Evolutionary conservation across 495 filamentous ascomycete genomes (phyloP), one percentile per base, ranked within the genome.

Genomic region (Amphirosellinia nigrospora): DNA sequence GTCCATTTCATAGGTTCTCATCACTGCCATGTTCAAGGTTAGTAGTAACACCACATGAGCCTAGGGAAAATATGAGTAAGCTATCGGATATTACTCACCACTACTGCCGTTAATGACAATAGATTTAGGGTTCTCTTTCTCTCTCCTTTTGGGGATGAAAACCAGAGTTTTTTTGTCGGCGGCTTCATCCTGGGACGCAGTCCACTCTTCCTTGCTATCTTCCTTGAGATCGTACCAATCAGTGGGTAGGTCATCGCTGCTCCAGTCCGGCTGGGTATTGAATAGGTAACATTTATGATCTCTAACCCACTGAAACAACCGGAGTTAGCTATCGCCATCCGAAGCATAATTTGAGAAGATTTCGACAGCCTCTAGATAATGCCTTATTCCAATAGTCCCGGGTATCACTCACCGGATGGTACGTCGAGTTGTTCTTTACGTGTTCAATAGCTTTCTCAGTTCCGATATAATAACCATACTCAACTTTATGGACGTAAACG

Each of bases 1-100:
- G 52, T 90, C 84, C 50, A 81, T 79, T 61, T 85, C 81, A 23
- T 85, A 88, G 58, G 89, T 88, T 58, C 89, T 88, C 41, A 93
- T 76, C 71, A 93, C 80, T 26, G 23, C 13, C 30, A 26, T 15
- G 46, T 38, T 13, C 15, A 28, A 16, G 8, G 38, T 70, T 70
- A 63, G 46, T 38, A 1, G 3, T 38, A 1, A 7, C 13, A 48
- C 5, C 39, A 21, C 43, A 50, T 34, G 3, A 7, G 21, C 36
- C 19, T 34, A 19, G 28, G 15, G 28, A 21, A 5, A 50, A 50
- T n/a, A 23, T 11, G 16, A 23, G n/a, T n/a, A 48, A 50, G 21
- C 19, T 63, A 13, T 15, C 19, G 26, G 11, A 34, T 32, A 38
- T 48, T 60, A 68, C 66, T 68, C 36, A 69, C 66, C 58, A 21